phyloP scores from a whole-genome alignment of 495 filamentous ascomycete genomes.

The Penicillium subrubescens region DNA sequence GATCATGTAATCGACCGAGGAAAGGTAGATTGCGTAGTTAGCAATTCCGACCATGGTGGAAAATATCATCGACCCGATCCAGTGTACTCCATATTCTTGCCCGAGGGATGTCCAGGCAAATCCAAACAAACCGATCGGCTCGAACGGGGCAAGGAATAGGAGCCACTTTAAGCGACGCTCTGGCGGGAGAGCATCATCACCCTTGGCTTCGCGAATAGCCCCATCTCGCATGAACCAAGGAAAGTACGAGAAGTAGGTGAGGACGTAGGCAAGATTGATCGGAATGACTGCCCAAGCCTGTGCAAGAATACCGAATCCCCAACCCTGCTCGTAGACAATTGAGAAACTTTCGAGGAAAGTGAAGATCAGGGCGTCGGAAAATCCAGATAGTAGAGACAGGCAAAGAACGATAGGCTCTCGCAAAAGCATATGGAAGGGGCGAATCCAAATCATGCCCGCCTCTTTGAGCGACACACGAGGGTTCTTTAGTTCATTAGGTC shows the following conservation, averaged over 20 bases:
- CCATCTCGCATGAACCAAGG: conserved; percentile 59
- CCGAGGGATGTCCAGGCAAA: conserved; percentile 67
- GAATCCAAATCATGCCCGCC: conserved; percentile 61
- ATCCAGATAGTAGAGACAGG: conserved; percentile 70
- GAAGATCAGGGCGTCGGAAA: conserved; percentile 78
- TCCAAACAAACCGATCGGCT: conserved; percentile 66
- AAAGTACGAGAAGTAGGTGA: conserved; percentile 66
- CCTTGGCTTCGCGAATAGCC: conserved; percentile 37
- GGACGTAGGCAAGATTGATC: conserved; percentile 63
- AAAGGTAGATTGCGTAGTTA: conserved; percentile 71
- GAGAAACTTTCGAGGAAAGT: conserved; percentile 70
- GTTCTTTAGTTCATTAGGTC: conserved; percentile 61
- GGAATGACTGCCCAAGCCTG: conserved; percentile 60
- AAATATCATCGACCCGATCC: conserved; percentile 64
- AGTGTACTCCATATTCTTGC: conserved; percentile 50
- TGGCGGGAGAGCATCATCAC: conserved; percentile 29
- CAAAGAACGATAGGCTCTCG: conserved; percentile 73
- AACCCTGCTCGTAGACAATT: conserved; percentile 62
- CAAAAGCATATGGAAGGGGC: conserved; percentile 75
- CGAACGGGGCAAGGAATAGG: conserved; percentile 59
- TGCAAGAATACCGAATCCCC: conserved; percentile 57
- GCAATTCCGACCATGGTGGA: conserved; percentile 61
- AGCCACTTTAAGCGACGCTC: conserved; percentile 45
- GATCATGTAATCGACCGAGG: conserved; percentile 80
- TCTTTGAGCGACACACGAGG: conserved; percentile 55